Percentiles rank a stretch among this genome's conserved stretches.
These are phyloP conservation scores for Senna tora DNA, from an alignment of 306 rosid species.

Conservation along the genomic window DNA sequence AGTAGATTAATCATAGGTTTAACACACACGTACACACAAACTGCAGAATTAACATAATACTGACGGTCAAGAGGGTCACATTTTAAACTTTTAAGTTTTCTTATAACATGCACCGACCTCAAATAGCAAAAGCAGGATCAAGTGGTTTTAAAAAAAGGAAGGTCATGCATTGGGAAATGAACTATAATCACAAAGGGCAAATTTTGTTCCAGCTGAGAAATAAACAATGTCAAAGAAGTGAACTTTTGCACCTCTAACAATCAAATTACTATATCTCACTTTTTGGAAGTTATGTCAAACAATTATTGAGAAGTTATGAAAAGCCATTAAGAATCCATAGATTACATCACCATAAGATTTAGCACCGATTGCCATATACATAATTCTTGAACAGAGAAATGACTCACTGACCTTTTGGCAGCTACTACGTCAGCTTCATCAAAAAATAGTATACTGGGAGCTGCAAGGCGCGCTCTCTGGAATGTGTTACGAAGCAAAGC, in stretches of 20 bases:
- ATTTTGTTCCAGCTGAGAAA: background rate
- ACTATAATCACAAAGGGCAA: background rate
- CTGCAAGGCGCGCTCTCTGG: conserved; percentile 85
- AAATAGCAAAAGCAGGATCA: background rate
- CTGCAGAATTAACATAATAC: background rate
- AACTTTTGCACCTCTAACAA: background rate
- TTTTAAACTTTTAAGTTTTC: background rate
- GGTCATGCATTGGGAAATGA: background rate
- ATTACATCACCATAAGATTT: conserved; percentile 5
- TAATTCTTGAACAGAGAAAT: conserved; percentile 10
- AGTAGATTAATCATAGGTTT: too few relatives aligned
- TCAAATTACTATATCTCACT: background rate
- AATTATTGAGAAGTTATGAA: conserved; percentile 11
- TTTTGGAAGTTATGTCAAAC: background rate
- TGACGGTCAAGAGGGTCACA: background rate
- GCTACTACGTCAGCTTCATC: conserved; percentile 94
- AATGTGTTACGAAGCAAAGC: conserved; percentile 82
- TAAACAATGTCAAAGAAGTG: background rate
- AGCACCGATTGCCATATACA: conserved; percentile 1
- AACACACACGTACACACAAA: background rate
- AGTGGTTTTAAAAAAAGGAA: background rate
- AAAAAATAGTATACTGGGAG: conserved; percentile 87
- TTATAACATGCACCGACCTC: background rate
- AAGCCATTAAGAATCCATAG: conserved; percentile 6
- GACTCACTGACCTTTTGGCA: conserved; percentile 75